phyloP scores from a whole-genome alignment of 164 flowering plant species.

The Annona cherimola region DNA sequence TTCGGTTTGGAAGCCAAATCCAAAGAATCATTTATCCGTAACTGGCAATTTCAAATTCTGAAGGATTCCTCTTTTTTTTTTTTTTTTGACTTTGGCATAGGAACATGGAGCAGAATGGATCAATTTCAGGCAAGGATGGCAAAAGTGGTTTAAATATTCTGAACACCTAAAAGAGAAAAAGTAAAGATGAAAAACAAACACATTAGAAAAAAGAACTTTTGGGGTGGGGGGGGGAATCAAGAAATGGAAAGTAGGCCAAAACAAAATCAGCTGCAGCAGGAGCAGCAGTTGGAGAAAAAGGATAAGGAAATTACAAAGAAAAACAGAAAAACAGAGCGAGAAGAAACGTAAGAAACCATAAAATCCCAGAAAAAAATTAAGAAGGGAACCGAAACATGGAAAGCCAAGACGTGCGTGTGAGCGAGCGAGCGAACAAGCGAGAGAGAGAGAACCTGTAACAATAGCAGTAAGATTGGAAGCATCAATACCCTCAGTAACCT shows the following conservation, averaged over 20 bases:
- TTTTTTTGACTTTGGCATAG: no score
- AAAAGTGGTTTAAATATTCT: neutral
- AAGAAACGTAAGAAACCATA: neutral
- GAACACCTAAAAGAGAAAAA: neutral
- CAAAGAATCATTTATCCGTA: no score
- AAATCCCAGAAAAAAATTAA: neutral
- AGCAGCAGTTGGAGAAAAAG: no score
- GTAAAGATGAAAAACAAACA: no score
- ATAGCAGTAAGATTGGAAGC: slow-evolving; percentile 61
- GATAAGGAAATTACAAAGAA: neutral
- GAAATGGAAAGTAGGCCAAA: neutral
- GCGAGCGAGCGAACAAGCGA: neutral
- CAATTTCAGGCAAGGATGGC: no score
- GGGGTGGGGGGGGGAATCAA: neutral
- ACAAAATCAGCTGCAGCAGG: slow-evolving; percentile 4
- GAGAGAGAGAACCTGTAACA: slow-evolving; percentile 47
- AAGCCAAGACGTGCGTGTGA: neutral
- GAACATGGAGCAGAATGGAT: no score
- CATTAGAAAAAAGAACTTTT: neutral
- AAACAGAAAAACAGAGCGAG: neutral
- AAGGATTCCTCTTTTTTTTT: no score
- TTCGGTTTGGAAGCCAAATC: no score
- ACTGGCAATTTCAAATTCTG: no score
- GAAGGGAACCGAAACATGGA: neutral
- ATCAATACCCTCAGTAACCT: slow-evolving; percentile 71